These are phyloP conservation scores for Candida mattraensis DNA, from an alignment of 805 yeast species.

Conservation along the genomic window DNA sequence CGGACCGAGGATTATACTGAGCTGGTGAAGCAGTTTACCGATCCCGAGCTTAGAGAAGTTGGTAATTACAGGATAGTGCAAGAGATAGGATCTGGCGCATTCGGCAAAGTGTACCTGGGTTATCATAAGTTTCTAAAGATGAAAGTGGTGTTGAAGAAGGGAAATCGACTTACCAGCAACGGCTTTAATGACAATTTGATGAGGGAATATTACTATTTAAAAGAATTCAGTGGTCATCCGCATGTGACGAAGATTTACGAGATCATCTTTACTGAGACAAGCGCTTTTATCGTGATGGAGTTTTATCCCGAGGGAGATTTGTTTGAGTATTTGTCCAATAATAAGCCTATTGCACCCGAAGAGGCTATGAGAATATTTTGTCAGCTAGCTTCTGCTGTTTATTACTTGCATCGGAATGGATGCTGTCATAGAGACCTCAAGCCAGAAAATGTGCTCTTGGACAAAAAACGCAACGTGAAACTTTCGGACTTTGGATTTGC, in stretches of 20 bases:
- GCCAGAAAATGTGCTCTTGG: slow-evolving; percentile 72
- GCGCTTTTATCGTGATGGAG: slow-evolving; percentile 85
- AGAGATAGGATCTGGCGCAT: slow-evolving; percentile 88
- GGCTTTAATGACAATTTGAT: slow-evolving; percentile 78
- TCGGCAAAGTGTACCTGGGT: slow-evolving; percentile 90
- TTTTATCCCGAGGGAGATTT: slow-evolving; percentile 83
- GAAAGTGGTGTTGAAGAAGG: slow-evolving; percentile 84
- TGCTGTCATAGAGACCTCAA: slow-evolving; percentile 85
- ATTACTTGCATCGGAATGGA: slow-evolving; percentile 73
- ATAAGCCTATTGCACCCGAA: slow-evolving; percentile 48
- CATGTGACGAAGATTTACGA: slow-evolving; percentile 85
- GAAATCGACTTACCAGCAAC: slow-evolving; percentile 42
- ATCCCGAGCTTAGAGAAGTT: slow-evolving; percentile 55
- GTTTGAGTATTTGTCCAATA: slow-evolving; percentile 61
- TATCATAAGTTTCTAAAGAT: slow-evolving; percentile 69
- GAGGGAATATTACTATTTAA: slow-evolving; percentile 84
- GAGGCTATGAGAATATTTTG: slow-evolving; percentile 57
- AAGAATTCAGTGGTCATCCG: slow-evolving; percentile 73
- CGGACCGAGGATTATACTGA: slow-evolving; percentile 37
- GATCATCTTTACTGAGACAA: slow-evolving; percentile 74
- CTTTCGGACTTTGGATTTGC: slow-evolving; percentile 94
- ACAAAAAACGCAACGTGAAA: slow-evolving; percentile 60
- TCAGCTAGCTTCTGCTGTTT: slow-evolving; percentile 64
- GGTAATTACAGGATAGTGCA: slow-evolving; percentile 77
- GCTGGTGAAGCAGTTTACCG: slow-evolving; percentile 36